Evolutionary conservation across 2,329 filamentous ascomycete species (phyloP).

Genomic region (Tothia fuscella): DNA sequence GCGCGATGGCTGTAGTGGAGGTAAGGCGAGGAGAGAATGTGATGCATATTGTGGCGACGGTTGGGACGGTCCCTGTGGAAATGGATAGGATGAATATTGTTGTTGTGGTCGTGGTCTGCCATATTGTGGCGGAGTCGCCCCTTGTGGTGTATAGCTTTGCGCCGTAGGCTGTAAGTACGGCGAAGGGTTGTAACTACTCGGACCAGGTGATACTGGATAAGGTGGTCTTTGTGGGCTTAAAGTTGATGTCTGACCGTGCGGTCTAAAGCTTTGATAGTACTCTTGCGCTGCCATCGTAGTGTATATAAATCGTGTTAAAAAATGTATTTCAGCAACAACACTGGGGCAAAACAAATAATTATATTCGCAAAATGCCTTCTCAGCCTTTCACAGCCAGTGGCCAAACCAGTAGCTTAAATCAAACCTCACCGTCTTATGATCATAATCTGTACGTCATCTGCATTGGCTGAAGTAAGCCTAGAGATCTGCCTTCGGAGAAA

Average conservation of each 20-base stretch:
- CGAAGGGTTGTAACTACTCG: not conserved
- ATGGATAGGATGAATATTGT: not conserved
- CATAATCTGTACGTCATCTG: too few relatives aligned
- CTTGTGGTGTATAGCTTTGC: not conserved
- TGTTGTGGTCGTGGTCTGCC: not conserved
- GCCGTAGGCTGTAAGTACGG: not conserved
- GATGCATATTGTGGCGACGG: not conserved
- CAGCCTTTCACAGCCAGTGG: not conserved
- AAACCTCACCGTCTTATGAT: too few relatives aligned
- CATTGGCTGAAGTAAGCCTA: not conserved
- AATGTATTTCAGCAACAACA: not conserved
- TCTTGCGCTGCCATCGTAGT: slow-evolving; percentile 9
- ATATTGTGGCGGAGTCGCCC: not conserved
- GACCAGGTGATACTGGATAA: not conserved
- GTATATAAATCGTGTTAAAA: not conserved
- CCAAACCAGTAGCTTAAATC: not conserved
- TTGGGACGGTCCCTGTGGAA: slow-evolving; percentile 2
- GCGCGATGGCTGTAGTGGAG: slow-evolving; percentile 2
- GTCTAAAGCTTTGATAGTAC: slow-evolving; percentile 9
- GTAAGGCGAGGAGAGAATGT: not conserved
- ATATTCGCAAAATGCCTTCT: too few relatives aligned
- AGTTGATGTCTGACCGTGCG: too few relatives aligned
- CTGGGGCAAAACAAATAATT: too few relatives aligned
- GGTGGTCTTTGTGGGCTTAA: not conserved
- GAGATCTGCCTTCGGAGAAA: not conserved